Evolutionary conservation across 192 early-diverging fungal genomes (phyloP), one percentile per base, ranked within the genome.

Genomic region (Chytriomyces sp.): DNA sequence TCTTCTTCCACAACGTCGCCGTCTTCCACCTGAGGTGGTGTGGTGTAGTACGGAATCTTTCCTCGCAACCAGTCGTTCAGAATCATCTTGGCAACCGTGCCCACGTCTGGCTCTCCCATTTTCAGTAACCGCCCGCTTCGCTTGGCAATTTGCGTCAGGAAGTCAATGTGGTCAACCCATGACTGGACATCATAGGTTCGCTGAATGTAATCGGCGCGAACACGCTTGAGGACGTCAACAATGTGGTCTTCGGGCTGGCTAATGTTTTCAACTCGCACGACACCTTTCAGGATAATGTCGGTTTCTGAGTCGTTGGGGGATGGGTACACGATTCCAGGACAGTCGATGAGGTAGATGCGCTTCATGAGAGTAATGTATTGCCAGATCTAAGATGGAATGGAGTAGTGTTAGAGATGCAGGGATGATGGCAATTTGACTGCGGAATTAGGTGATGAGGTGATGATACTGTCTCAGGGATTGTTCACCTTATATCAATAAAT

Each of bases 311-410:
- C 97, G 8, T 93, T 92, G 9, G 91, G 77, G 57, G 90, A 89
- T 10, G 94, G 93, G 71, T 94, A 93, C 65, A 99, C 98, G 50
- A 99, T 93, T 76, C 98, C 98, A 26, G 98, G 98, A 83, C 98
- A 99, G 81, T 99, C 98, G 79, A 99, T 98, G 60, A 99, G 86
- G 80, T 97, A 99, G 75, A 99, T 99, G 67, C 94, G 92, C 76
- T 95, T 95, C 90, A 96, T 99, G 77, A 99, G 88, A 13, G 97
- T 98, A 49, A 99, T 97, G 83, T 99, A 99, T 86, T 98, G 98
- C 98, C 98, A 99, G 70, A 97, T 93, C 82, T 93, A 87, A 9
- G 35, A 35, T 0, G 60, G 18, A 35, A 72, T 28, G 23, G 3
- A 35, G 35, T 35, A 4, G 35, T 35, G 35, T 35, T 35, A 35